Conservation (phyloP, 2,329 filamentous ascomycete genomes). For the Coniochaeta prunicola region DNA sequence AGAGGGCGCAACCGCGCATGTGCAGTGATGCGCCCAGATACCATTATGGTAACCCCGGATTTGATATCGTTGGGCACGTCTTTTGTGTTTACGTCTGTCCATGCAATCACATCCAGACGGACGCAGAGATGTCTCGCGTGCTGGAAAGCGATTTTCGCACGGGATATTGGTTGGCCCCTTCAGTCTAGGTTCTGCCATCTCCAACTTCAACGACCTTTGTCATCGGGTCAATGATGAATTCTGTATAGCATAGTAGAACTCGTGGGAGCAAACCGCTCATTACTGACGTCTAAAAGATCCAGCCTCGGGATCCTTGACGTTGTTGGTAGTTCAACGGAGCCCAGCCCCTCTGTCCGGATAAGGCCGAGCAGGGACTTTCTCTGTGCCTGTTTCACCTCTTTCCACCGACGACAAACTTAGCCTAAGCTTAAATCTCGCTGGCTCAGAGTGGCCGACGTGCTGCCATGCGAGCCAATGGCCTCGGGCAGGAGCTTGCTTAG, state of each 20-base stretch:
- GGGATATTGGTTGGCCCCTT: no score
- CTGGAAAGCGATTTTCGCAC: no score
- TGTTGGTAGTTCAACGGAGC: neutral
- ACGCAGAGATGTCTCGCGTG: no score
- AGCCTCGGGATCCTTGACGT: neutral
- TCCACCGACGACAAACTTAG: neutral
- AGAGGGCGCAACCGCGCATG: neutral
- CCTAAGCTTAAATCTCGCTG: neutral
- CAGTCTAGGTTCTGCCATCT: no score
- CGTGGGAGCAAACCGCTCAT: no score
- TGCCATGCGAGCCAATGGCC: neutral
- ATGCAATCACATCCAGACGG: no score
- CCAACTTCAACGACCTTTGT: no score
- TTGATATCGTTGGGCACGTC: neutral
- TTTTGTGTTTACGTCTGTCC: neutral
- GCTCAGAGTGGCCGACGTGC: neutral
- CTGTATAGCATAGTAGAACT: neutral
- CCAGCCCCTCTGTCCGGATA: neutral
- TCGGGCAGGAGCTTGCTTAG: neutral
- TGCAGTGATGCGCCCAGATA: no score
- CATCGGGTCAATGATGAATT: neutral
- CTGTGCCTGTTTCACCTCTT: constrained; percentile 1
- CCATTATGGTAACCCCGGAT: no score
- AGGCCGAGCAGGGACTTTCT: neutral
- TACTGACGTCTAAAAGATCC: neutral